Evolutionary conservation across 352 stramenopile species (phyloP), one percentile per base, ranked within the genome.

Genomic region (Phytophthora agathidicida): DNA sequence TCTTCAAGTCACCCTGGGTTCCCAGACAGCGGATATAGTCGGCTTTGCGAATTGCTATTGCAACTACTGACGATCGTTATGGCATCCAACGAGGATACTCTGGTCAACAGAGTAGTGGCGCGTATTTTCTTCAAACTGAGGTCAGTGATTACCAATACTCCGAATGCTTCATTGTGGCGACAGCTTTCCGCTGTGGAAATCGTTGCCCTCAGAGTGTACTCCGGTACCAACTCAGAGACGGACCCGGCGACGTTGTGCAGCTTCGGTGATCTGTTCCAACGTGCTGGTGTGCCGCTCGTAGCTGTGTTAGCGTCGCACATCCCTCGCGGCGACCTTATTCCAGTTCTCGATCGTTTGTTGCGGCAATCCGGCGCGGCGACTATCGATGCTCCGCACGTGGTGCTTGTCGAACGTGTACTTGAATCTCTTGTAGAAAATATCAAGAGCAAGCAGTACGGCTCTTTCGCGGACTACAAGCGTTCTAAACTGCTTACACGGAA

Each of bases 51-150:
- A 17, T 27, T 87, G 33, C 41, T 85, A 20, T 33, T 73, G 8
- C 46, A 71, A 4, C 32, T 83, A 22, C 35, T 83, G 43, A 73
- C 58, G 24, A 59, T 74, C 30, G 58, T 75, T 35, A 47, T 83
- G 7, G 45, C 67, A 2, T 55, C 39, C 0, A 16, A 9, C 24
- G 51, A 69, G 0, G n/a, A 43, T 19, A 17, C 13, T 8, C 46
- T 24, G 7, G 20, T 31, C 17, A 33, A 37, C n/a, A 49, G 14
- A n/a, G 38, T 67, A 5, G 19, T 81, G 9, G 44, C 33, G 2
- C 69, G 73, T 0, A 74, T 83, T 51, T 65, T 85, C 30, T 59
- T 49, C 19, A 85, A 85, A 38, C 44, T 85, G 9, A 65, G 57
- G 38, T 23, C 35, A 17, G 41, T 73, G 27, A 47, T 62, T 16